Evolutionary conservation across 1,284 basidiomycete genomes (phyloP), one percentile per base, ranked within the genome.

Genomic region (Puccinia novopanici): DNA sequence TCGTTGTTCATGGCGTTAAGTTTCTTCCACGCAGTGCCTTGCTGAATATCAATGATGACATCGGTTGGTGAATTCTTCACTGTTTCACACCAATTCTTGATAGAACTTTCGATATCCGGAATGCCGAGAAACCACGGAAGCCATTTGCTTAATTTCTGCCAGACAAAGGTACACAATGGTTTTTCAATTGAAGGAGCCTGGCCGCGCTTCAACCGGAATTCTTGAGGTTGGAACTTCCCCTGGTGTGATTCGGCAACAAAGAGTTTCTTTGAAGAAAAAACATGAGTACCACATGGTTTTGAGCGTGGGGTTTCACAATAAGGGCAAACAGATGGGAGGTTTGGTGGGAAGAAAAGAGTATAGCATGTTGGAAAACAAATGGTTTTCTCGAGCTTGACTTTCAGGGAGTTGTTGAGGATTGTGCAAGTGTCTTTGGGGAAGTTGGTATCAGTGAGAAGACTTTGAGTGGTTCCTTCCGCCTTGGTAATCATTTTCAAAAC

Each of bases 381-480:
- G n/a, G n/a, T 4, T 48, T 37, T 27, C 15, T 40, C 12, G 30
- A 75, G 13, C 5, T 55, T n/a, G 54, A 40, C 13, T 17, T 57
- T 75, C 3, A 48, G 6, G 3, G 22, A 13, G 19, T 34, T 24
- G 2, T 15, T 40, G 5, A 75, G 13, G 13, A 42, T 61, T 37
- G 72, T 75, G 10, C 72, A 34, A 27, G 45, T 40, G 17, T 75
- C 72, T 40, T 42, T 61, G 15, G 72, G 72, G 15, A 75, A 17
- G 13, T n/a, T n/a, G n/a, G n/a, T n/a, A n/a, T n/a, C n/a, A n/a
- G n/a, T n/a, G n/a, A n/a, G n/a, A n/a, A n/a, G n/a, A n/a, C n/a
- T n/a, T n/a, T n/a, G n/a, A n/a, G n/a, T n/a, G n/a, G n/a, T n/a
- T n/a, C n/a, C n/a, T n/a, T n/a, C n/a, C n/a, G n/a, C n/a, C n/a